Conservation (phyloP, 768 basidiomycete species). For the Pisolithus tinctorius region DNA sequence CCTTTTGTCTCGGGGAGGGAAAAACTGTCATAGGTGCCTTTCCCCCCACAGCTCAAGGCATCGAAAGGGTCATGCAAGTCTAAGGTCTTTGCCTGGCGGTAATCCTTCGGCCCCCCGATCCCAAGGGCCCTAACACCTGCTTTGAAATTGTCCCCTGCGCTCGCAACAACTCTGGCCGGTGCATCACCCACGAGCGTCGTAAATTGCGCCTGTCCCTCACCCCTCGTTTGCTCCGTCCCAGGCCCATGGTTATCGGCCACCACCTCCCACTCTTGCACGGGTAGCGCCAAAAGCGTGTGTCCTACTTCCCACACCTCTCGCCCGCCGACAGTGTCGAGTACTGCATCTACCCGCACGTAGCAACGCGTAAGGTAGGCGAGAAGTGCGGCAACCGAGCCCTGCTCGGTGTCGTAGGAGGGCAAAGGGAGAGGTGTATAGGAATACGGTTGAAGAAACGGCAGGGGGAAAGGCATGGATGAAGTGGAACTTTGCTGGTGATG, state of each 20-base stretch:
- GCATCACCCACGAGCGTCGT: slow-evolving; percentile 76
- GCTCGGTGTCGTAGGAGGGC: slow-evolving; percentile 22
- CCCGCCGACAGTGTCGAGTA: slow-evolving; percentile 82
- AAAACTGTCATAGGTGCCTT: background rate
- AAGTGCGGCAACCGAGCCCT: slow-evolving; percentile 18
- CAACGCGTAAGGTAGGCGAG: slow-evolving; percentile 22
- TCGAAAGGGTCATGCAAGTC: background rate
- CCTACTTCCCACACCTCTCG: slow-evolving; percentile 73
- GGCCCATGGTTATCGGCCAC: slow-evolving; percentile 9
- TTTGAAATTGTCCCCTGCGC: slow-evolving; percentile 64
- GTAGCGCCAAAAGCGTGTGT: slow-evolving; percentile 47
- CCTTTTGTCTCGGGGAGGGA: slow-evolving; percentile 8
- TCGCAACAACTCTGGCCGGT: slow-evolving; percentile 59
- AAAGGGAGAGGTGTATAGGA: slow-evolving; percentile 26
- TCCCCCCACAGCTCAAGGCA: slow-evolving; percentile 15
- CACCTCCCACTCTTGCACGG: slow-evolving; percentile 21
- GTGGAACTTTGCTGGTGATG: slow-evolving; percentile 19
- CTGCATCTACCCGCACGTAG: slow-evolving; percentile 55
- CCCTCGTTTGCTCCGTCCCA: slow-evolving; percentile 19
- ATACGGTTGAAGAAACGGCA: slow-evolving; percentile 14
- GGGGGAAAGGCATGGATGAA: background rate
- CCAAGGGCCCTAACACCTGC: slow-evolving; percentile 62
- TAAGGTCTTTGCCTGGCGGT: slow-evolving; percentile 1
- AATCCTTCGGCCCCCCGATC: slow-evolving; percentile 23
- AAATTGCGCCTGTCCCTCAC: slow-evolving; percentile 44